A percentile compares a stretch with the other conserved stretches of the same genome.
Evolutionary conservation across 495 filamentous ascomycete species (phyloP).

Genomic region (Penicillium desertorum): DNA sequence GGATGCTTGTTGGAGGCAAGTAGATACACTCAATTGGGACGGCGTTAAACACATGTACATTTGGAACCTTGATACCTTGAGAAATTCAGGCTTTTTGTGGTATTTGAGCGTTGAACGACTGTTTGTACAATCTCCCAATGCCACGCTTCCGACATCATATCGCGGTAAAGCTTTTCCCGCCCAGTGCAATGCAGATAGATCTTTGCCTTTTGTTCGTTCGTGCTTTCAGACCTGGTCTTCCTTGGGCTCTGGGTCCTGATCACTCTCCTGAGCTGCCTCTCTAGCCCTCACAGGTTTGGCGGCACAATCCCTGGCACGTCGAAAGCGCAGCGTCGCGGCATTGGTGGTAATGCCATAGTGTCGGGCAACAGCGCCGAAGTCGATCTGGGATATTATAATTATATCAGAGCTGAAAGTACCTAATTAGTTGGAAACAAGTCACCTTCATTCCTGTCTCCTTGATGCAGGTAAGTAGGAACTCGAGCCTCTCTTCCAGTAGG

Average conservation of each 20-base stretch:
- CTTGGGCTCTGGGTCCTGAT: not conserved
- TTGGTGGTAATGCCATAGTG: not conserved
- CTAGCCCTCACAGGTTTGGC: not conserved
- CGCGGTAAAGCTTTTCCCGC: not conserved
- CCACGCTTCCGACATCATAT: not conserved
- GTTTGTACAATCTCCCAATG: no score
- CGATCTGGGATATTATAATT: not conserved
- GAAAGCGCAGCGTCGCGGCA: not conserved
- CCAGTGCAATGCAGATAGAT: no score
- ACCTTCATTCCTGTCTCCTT: not conserved
- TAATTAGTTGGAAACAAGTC: not conserved
- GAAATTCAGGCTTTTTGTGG: not conserved
- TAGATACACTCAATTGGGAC: not conserved
- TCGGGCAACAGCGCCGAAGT: not conserved
- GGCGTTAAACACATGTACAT: not conserved
- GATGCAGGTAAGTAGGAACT: not conserved
- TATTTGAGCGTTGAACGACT: not conserved
- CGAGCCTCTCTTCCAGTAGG: not conserved
- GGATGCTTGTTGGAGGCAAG: constrained; percentile 30
- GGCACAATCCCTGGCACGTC: not conserved
- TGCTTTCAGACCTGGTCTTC: not conserved
- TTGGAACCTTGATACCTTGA: not conserved
- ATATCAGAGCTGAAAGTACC: not conserved
- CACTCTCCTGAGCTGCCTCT: not conserved
- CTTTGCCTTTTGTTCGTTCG: not conserved